A percentile compares a stretch with the other conserved stretches of the same genome.
Conservation (phyloP, 257 asterid species). For the Fraxinus quadrangulata region DNA sequence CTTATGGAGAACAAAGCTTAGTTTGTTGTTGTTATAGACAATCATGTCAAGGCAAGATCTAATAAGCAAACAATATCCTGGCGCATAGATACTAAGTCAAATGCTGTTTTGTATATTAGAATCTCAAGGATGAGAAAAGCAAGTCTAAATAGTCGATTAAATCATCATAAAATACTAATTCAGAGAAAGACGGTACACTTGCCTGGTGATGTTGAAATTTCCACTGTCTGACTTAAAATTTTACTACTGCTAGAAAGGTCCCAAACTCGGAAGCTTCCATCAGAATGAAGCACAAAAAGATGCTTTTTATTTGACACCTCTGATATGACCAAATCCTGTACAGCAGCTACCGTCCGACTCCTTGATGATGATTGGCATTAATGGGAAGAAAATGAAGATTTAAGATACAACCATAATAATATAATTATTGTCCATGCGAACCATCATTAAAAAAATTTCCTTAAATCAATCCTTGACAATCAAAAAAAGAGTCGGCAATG, state of each 20-base stretch:
- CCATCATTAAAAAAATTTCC: background rate
- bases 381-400: constrained; percentile 14
- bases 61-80: background rate
- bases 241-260: constrained; percentile 55
- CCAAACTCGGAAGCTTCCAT: constrained; percentile 87
- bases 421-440: background rate
- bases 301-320: constrained; percentile 58
- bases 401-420: background rate
- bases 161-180: constrained; percentile 16
- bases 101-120: background rate
- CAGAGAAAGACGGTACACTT: constrained; percentile 32
- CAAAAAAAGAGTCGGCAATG: background rate
- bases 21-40: background rate
- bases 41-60: background rate
- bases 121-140: background rate
- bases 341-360: constrained; percentile 63
- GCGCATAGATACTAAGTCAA: background rate
- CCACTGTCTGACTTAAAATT: constrained; percentile 63
- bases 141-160: constrained; percentile 17
- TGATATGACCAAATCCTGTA: constrained; percentile 68
- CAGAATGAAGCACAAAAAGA: constrained; percentile 87
- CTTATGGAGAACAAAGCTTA: background rate
- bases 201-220: constrained; percentile 54
- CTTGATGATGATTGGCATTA: constrained; percentile 39
- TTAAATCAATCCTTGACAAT: constrained; percentile 6